Evolutionary conservation across 768 basidiomycete genomes (phyloP).

Genomic region (Rhizopogon vesiculosus): DNA sequence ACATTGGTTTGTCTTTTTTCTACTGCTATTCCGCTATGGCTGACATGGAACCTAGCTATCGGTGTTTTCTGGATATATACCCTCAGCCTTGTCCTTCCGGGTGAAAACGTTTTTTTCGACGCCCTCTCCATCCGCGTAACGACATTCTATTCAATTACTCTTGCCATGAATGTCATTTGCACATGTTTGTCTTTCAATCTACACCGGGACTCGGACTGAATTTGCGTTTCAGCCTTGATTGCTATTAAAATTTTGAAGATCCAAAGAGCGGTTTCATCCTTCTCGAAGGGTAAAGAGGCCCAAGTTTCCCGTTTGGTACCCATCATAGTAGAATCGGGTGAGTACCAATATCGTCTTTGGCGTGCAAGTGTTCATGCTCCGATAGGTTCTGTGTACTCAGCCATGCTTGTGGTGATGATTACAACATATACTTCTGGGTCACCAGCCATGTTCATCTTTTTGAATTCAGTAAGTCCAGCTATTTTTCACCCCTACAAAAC

Average conservation of each 20-base stretch:
- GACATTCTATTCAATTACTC: constrained; percentile 20
- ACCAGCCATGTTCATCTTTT: constrained; percentile 13
- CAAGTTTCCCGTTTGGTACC: constrained; percentile 8
- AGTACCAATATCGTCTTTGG: not conserved
- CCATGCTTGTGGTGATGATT: constrained; percentile 14
- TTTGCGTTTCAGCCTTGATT: constrained; percentile 13
- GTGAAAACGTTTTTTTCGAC: constrained; percentile 16
- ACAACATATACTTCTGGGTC: constrained; percentile 6
- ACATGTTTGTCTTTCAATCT: constrained; percentile 14
- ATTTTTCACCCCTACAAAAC: not conserved
- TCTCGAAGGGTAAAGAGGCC: not conserved
- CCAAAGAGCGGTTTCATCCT: constrained; percentile 9
- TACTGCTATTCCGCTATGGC: not conserved
- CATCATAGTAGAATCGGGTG: constrained; percentile 18
- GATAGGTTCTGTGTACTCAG: constrained; percentile 14
- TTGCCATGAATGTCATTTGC: constrained; percentile 21
- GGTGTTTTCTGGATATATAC: constrained; percentile 15
- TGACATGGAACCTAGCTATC: constrained; percentile 6
- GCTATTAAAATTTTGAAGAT: constrained; percentile 20
- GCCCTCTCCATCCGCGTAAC: constrained; percentile 16
- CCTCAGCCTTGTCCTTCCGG: constrained; percentile 11
- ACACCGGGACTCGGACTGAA: not conserved
- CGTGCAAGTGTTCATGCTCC: not conserved
- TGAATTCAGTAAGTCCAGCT: constrained; percentile 9
- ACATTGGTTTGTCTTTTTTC: constrained; percentile 14